These are phyloP conservation scores for Saturnispora hagleri DNA, from an alignment of 805 yeast species.

Conservation along the genomic window DNA sequence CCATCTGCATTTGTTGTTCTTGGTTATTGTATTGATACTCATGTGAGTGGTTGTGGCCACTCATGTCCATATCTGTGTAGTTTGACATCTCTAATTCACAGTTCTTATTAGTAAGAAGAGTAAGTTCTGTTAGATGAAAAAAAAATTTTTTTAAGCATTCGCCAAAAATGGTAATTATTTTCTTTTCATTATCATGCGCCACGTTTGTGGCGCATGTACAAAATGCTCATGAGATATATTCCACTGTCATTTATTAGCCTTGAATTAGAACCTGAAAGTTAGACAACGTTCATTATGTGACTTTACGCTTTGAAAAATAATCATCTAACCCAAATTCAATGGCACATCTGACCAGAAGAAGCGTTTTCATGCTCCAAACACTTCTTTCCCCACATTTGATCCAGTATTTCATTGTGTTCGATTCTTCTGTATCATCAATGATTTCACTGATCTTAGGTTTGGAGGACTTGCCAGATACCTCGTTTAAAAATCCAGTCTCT, in stretches of 20 bases:
- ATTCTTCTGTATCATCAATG: conserved; percentile 35
- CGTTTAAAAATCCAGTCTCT: conserved; percentile 45
- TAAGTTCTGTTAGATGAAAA: not conserved
- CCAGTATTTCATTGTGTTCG: conserved; percentile 63
- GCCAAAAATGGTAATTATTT: not conserved
- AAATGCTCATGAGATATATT: not conserved
- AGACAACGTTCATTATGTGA: not conserved
- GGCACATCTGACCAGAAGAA: conserved; percentile 79
- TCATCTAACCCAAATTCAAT: conserved; percentile 85
- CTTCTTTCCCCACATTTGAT: conserved; percentile 82
- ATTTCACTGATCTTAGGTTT: not conserved
- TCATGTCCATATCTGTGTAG: conserved; percentile 35
- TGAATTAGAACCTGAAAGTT: too few species aligned
- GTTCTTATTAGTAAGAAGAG: conserved; percentile 25
- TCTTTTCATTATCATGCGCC: not conserved
- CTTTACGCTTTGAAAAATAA: conserved; percentile 28
- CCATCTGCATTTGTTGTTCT: conserved; percentile 25
- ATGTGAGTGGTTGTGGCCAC: conserved; percentile 16
- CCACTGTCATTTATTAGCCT: not conserved
- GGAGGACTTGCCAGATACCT: not conserved
- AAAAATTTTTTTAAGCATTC: not conserved
- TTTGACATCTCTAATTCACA: conserved; percentile 32
- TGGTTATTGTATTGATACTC: conserved; percentile 16
- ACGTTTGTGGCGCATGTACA: not conserved
- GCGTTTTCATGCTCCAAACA: conserved; percentile 84